Percentiles rank a stretch among this genome's conserved stretches.
Conservation (phyloP, 2,329 filamentous ascomycete genomes). For the Xylariaceae sp. region DNA sequence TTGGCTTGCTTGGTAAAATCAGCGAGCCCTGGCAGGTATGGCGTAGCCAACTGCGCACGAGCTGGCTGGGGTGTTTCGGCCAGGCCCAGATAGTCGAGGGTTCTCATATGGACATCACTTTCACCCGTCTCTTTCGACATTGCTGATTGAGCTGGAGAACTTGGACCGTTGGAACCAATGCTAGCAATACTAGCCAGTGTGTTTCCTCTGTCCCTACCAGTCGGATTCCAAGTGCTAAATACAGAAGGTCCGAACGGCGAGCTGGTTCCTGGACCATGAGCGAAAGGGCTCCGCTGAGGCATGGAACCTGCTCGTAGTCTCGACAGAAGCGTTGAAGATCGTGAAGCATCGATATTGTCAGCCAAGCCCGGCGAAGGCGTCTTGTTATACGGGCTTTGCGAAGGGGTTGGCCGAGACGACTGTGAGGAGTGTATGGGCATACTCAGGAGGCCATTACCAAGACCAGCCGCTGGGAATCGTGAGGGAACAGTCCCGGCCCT, state of each 20-base stretch:
- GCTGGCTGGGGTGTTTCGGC: conserved; percentile 86
- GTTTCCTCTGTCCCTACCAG: conserved; percentile 72
- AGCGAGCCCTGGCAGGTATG: conserved; percentile 70
- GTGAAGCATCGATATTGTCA: conserved; percentile 42
- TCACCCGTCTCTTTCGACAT: conserved; percentile 83
- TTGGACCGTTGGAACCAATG: conserved; percentile 84
- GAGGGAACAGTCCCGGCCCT: conserved; percentile 96
- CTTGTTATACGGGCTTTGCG: conserved; percentile 83
- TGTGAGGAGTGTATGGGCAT: conserved; percentile 63
- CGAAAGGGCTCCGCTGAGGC: conserved; percentile 77
- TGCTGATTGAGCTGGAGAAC: conserved; percentile 80
- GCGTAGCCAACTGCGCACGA: conserved; percentile 68
- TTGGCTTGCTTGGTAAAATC: conserved; percentile 75
- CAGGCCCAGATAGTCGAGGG: conserved; percentile 90
- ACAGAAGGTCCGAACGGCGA: conserved; percentile 84
- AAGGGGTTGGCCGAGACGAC: conserved; percentile 78
- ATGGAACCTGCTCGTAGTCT: conserved; percentile 88
- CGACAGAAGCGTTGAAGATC: conserved; percentile 72
- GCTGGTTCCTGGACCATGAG: conserved; percentile 48
- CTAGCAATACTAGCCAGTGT: conserved; percentile 81
- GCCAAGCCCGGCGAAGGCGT: conserved; percentile 57
- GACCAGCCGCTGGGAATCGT: conserved; percentile 76
- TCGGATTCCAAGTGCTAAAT: conserved; percentile 81
- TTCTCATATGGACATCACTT: conserved; percentile 82
- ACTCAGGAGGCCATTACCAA: conserved; percentile 55